Conservation (phyloP, 768 basidiomycete species). For the Lentinula raphanica region DNA sequence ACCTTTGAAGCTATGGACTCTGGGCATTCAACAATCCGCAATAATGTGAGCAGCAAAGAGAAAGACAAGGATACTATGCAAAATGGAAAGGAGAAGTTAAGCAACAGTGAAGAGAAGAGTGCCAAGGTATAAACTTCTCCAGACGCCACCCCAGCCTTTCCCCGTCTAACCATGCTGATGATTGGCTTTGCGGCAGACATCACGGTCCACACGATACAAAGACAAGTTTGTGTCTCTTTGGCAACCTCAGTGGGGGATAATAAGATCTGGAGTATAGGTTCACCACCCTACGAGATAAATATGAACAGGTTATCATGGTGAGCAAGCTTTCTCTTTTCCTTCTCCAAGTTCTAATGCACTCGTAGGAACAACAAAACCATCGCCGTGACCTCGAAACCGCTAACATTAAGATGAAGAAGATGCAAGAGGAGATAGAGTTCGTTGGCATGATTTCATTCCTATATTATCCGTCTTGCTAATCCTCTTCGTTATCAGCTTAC, state of each 20-base stretch:
- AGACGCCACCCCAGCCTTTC: constrained; percentile 1
- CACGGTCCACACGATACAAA: constrained; percentile 2
- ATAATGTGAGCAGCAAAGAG: neutral
- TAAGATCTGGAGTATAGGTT: constrained; percentile 27
- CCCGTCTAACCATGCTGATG: neutral
- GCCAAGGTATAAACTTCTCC: neutral
- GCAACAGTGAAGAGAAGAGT: constrained; percentile 1
- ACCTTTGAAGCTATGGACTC: neutral
- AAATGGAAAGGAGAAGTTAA: neutral
- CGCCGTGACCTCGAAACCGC: constrained; percentile 35
- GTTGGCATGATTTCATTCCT: constrained; percentile 10
- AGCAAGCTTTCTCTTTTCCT: constrained; percentile 16
- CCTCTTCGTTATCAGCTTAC: constrained; percentile 5
- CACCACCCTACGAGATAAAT: constrained; percentile 39
- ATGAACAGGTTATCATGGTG: constrained; percentile 38
- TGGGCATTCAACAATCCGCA: neutral
- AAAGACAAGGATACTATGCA: neutral
- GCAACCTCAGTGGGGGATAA: neutral
- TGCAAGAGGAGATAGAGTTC: constrained; percentile 49
- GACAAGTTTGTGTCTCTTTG: constrained; percentile 3
- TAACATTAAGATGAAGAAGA: constrained; percentile 34
- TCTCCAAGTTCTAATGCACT: neutral
- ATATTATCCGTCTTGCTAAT: neutral
- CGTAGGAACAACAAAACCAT: constrained; percentile 32
- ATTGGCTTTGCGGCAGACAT: neutral